Base-by-base conservation (phyloP, 2,329 filamentous ascomycete species). In the Boeremia lycopersici region DNA sequence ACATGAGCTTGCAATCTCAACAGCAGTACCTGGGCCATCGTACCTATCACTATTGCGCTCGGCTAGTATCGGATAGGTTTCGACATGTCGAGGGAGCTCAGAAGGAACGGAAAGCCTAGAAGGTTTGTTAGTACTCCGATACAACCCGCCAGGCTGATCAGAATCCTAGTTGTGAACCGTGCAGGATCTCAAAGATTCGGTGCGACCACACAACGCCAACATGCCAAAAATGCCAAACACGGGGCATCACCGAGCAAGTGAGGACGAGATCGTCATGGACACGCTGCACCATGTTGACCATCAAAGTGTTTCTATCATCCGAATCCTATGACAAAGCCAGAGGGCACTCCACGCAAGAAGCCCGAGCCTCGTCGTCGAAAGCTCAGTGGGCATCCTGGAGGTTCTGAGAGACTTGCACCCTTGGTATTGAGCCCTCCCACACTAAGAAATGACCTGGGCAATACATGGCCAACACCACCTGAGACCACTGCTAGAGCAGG, bases 251-350 rank as follows among this genome's bases (percentile, higher is more conserved):
- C 19, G 71, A 71, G 11, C 70, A 70, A 72, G 69, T 72, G 38
- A 63, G 67, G 33, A 25, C 40, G n/a, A 19, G 11, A 3, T 13
- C 8, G 31, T 13, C 39, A 19, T 35, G 17, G 29, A 33, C 9
- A 6, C 4, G 12, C 4, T 23, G 25, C 36, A 47, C 8, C 11
- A 23, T 42, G 46, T 55, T 55, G 52, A 55, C 52, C 34, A 33
- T 8, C 11, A 30, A 48, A 74, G 67, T 74, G 72, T 56, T 74
- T 70, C 54, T 74, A 72, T 36, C 72, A 74, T 56, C 71, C 71
- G 11, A 69, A 67, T 29, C 71, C 72, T 3, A 73, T 74, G 72
- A 74, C 71, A 38, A 72, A 71, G 55, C 70, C 72, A 2, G 63
- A 67, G 15, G 71, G 71, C 6, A 71, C 70, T 8, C 70, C 71